Evolutionary conservation across 192 early-diverging fungal genomes (phyloP).

Genomic region (Entomortierella beljakovae): DNA sequence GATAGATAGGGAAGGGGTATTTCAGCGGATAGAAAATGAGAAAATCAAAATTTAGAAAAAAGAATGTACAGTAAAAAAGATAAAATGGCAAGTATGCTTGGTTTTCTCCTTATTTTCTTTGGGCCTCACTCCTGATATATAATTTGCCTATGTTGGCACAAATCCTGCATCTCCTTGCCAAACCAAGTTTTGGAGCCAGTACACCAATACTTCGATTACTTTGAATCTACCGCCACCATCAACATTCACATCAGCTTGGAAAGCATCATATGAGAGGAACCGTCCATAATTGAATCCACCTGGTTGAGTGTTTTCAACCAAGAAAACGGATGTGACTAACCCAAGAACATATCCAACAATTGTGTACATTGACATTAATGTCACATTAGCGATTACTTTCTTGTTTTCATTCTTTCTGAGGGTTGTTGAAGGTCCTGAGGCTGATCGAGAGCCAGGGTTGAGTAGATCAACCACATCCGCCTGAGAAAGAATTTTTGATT

Average conservation of each 20-base stretch:
- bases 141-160: constrained; percentile 26
- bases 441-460: constrained; percentile 27
- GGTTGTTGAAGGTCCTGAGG: constrained; percentile 1
- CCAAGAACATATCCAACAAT: constrained; percentile 48
- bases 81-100: background rate
- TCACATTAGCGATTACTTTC: constrained; percentile 38
- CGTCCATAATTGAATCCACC: constrained; percentile 41
- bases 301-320: constrained; percentile 32
- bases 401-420: constrained; percentile 38
- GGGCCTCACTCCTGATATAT: background rate
- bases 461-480: constrained; percentile 27
- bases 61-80: too few relatives aligned
- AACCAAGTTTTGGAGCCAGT: constrained; percentile 52
- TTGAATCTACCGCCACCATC: constrained; percentile 41
- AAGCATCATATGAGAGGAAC: constrained; percentile 34
- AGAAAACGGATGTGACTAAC: constrained; percentile 44
- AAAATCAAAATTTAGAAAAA: too few relatives aligned
- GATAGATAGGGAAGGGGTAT: too few relatives aligned
- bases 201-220: constrained; percentile 43
- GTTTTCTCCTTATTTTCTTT: background rate
- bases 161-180: constrained; percentile 39
- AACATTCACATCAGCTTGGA: constrained; percentile 22
- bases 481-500: constrained; percentile 28
- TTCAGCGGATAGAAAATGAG: too few relatives aligned
- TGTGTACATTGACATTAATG: constrained; percentile 46